Percentiles rank a stretch among this genome's conserved stretches.
phyloP scores from a whole-genome alignment of 306 rosid species.

The Sophora flavescens region DNA sequence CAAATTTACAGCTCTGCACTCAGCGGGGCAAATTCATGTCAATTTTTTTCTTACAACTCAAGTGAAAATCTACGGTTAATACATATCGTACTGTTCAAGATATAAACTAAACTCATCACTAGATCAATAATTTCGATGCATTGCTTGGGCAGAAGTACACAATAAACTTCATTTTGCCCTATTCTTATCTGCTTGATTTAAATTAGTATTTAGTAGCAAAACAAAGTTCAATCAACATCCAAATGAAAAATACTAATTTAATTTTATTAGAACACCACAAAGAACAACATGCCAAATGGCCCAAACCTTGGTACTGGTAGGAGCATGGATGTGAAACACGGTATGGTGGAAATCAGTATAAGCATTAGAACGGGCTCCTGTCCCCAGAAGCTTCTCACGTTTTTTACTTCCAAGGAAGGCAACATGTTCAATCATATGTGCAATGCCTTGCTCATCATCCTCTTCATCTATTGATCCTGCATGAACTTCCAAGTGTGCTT shows the following conservation, averaged over 20 bases:
- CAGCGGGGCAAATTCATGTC: no score
- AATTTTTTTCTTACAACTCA: no score
- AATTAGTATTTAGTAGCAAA: slow-evolving; percentile 21
- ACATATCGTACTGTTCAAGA: no score
- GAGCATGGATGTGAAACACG: slow-evolving; percentile 98
- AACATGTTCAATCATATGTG: slow-evolving; percentile 99
- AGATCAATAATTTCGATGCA: slow-evolving; percentile 18
- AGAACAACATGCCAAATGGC: slow-evolving; percentile 39
- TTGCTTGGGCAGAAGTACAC: slow-evolving; percentile 23
- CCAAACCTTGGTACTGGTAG: slow-evolving; percentile 83
- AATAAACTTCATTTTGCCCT: slow-evolving; percentile 28
- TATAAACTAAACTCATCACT: slow-evolving; percentile 28
- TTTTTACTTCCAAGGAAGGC: slow-evolving; percentile 99
- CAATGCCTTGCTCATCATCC: slow-evolving; percentile 97
- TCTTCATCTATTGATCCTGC: slow-evolving; percentile 96
- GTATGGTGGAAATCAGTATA: slow-evolving; percentile 99
- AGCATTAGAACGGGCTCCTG: slow-evolving; percentile 99
- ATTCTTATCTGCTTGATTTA: slow-evolving; percentile 17
- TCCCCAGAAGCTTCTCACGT: slow-evolving; percentile 97
- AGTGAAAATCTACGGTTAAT: no score
- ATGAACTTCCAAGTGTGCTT: slow-evolving; percentile 99
- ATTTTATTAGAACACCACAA: slow-evolving; percentile 35
- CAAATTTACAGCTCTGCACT: neutral
- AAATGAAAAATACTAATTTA: slow-evolving; percentile 18
- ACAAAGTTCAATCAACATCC: slow-evolving; percentile 26